These are phyloP conservation scores for Fusarium graminum DNA, from an alignment of 2,329 filamentous ascomycete species.

Conservation along the genomic window DNA sequence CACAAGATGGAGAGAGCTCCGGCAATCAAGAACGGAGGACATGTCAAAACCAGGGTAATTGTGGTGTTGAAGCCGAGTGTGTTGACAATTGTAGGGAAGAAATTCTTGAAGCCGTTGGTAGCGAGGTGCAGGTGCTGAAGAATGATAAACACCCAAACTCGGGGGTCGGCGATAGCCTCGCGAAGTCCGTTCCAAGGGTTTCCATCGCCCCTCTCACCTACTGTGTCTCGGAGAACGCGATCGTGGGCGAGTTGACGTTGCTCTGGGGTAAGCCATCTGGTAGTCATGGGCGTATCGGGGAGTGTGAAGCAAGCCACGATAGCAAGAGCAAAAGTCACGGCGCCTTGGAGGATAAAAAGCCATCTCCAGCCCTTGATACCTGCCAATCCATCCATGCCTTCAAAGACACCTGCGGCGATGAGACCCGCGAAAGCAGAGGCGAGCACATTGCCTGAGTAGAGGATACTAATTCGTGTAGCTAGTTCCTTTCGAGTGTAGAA, in stretches of 20 bases:
- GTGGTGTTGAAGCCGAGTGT: slow-evolving; percentile 62
- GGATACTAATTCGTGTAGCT: slow-evolving; percentile 58
- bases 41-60: slow-evolving; percentile 63
- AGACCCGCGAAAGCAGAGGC: slow-evolving; percentile 59
- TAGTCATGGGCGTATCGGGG: slow-evolving; percentile 57
- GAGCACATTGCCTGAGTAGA: slow-evolving; percentile 58
- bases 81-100: slow-evolving; percentile 56
- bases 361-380: slow-evolving; percentile 52
- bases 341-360: slow-evolving; percentile 52
- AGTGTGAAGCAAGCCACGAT: slow-evolving; percentile 53
- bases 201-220: slow-evolving; percentile 35
- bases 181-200: slow-evolving; percentile 28
- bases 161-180: slow-evolving; percentile 41
- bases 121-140: slow-evolving; percentile 38
- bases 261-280: slow-evolving; percentile 54
- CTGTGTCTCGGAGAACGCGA: slow-evolving; percentile 52
- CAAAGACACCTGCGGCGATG: slow-evolving; percentile 60
- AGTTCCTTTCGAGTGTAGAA: slow-evolving; percentile 68
- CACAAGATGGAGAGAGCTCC: slow-evolving; percentile 45
- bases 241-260: slow-evolving; percentile 59
- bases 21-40: slow-evolving; percentile 63
- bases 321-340: slow-evolving; percentile 48
- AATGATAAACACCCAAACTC: slow-evolving; percentile 47
- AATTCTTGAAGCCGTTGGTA: slow-evolving; percentile 52
- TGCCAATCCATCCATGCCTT: slow-evolving; percentile 46